Base-by-base conservation (phyloP, 345 rosid species). In the Eutrema yunnanense region DNA sequence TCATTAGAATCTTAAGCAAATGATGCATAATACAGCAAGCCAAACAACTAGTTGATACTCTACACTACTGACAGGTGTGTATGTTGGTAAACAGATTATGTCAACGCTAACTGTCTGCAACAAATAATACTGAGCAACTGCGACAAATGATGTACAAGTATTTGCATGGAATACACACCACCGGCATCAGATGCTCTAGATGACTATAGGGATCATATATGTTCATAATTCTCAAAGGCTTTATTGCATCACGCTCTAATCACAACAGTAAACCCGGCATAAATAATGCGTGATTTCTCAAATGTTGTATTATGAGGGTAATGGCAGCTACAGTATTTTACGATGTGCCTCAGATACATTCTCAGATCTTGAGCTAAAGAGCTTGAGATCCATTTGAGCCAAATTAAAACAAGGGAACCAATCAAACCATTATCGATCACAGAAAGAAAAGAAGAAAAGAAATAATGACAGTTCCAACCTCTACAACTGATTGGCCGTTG, bases 401-500 rank as follows among this genome's bases (percentile, higher is more conserved):
- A 55, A 55, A 27, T 14, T 6, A 46, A 54, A 73, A 47, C 26
- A 73, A 36, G 32, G 47, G 43, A 55, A 44, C 29, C 47, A 59
- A 51, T n/a, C 47, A 33, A 52, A 53, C 44, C 38, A 62, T 76
- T 55, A 69, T n/a, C 7, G 7, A 70, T 63, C 53, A 38, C 30
- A 62, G 26, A 75, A 75, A 76, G 26, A 73, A 55, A 54, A 73
- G n/a, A 75, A 76, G 26, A 73, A 55, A 54, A 73, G n/a, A 76
- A 63, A 62, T 14, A 59, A 52, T 50, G 59, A 12, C 51, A 54
- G 52, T 62, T 69, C 79, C 14, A 68, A 94, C 99, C 99, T 95
- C 98, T 50, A 86, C 83, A 52, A 95, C 76, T 55, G 99, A 83
- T 30, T 72, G 71, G 5, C 81, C 80, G 65, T 92, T 92, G 54